Evolutionary conservation across 2,329 filamentous ascomycete genomes (phyloP).

Genomic region (Malbranchea zuffiana): DNA sequence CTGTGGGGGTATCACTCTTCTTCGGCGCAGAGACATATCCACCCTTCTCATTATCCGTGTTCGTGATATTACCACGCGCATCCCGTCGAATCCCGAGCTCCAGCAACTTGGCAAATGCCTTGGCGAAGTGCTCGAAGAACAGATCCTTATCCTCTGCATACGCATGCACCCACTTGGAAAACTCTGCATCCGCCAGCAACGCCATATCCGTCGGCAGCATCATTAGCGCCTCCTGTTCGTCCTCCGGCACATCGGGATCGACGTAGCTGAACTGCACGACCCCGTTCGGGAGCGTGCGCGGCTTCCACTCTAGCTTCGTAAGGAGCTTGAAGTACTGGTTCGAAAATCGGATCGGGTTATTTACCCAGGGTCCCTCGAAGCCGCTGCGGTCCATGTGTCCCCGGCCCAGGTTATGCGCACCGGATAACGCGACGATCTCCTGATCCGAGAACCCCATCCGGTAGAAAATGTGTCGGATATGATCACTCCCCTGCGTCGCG

Average conservation of each 20-base stretch:
- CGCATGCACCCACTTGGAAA: constrained; percentile 46
- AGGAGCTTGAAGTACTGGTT: constrained; percentile 49
- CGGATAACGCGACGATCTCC: constrained; percentile 47
- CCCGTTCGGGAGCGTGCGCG: constrained; percentile 43
- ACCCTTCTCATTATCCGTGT: constrained; percentile 47
- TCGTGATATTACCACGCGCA: constrained; percentile 41
- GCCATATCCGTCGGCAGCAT: constrained; percentile 57
- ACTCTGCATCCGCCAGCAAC: constrained; percentile 43
- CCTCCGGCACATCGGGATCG: constrained; percentile 40
- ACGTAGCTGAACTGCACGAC: constrained; percentile 49
- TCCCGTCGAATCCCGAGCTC: constrained; percentile 51
- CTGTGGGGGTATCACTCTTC: constrained; percentile 37
- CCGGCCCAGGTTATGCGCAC: constrained; percentile 47
- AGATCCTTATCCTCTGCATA: constrained; percentile 52
- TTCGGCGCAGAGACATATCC: constrained; percentile 48
- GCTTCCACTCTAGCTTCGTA: constrained; percentile 43
- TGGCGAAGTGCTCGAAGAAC: constrained; percentile 51
- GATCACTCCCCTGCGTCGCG: constrained; percentile 43
- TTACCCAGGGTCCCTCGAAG: constrained; percentile 50
- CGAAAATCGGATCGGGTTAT: constrained; percentile 48
- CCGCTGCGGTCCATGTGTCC: constrained; percentile 47
- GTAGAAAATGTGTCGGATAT: constrained; percentile 47
- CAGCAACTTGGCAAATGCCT: constrained; percentile 49
- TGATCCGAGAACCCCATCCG: constrained; percentile 52
- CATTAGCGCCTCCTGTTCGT: constrained; percentile 46